These are phyloP conservation scores for Botryococcus braunii DNA, from an alignment of 163 green algal genomes.

Conservation along the genomic window DNA sequence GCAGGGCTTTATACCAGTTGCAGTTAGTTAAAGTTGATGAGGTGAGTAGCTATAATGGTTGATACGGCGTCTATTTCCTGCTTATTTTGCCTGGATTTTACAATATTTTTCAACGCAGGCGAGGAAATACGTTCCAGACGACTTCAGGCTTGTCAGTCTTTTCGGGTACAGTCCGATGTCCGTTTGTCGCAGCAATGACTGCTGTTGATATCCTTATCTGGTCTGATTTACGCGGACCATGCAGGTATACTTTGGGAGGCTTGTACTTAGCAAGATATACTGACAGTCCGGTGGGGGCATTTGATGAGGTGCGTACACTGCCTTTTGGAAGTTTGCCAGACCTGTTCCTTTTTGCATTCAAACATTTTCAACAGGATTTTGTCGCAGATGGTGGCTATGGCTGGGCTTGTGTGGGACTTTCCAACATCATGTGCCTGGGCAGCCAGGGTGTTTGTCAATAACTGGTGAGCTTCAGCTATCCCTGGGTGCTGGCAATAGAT, in stretches of 20 bases:
- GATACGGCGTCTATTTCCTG: not conserved
- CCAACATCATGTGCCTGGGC: constrained; percentile 90
- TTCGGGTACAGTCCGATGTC: constrained; percentile 52
- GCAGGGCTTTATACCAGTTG: constrained; percentile 83
- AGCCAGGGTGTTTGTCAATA: constrained; percentile 81
- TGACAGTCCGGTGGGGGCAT: constrained; percentile 74
- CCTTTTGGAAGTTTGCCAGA: not conserved
- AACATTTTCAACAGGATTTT: not conserved
- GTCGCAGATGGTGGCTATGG: constrained; percentile 68
- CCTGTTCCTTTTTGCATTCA: not conserved
- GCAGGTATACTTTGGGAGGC: constrained; percentile 82
- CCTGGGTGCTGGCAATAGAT: too few relatives aligned
- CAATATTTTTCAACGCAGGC: constrained; percentile 38
- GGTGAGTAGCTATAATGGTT: constrained; percentile 24
- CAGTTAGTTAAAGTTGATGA: constrained; percentile 72
- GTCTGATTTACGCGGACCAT: not conserved
- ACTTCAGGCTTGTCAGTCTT: constrained; percentile 74
- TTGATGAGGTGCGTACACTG: constrained; percentile 66
- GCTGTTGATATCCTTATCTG: not conserved
- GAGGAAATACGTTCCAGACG: constrained; percentile 64
- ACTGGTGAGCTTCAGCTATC: constrained; percentile 34
- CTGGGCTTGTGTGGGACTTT: constrained; percentile 86
- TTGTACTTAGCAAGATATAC: constrained; percentile 88
- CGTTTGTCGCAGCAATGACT: not conserved
- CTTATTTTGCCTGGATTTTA: not conserved